Conservation (phyloP, 352 stramenopile genomes). For the Phytophthora ohioensis region DNA sequence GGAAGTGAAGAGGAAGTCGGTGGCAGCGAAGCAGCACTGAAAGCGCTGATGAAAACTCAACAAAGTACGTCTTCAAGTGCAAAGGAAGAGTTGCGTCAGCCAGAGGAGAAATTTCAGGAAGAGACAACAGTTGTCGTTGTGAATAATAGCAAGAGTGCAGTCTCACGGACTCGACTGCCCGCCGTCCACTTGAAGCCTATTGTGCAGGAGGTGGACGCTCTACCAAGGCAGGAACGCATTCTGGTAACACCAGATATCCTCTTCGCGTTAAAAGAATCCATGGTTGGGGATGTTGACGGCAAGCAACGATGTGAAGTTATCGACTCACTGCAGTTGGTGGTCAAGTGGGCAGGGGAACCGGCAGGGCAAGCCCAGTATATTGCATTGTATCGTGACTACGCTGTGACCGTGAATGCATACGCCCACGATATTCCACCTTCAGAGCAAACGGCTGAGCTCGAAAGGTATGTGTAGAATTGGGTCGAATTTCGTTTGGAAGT, state of each 20-base stretch:
- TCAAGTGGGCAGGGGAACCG: neutral
- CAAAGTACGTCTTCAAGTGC: neutral
- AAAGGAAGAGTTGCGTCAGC: neutral
- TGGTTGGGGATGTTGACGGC: neutral
- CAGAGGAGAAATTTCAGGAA: neutral
- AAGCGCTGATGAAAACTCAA: conserved; percentile 2
- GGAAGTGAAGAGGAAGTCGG: neutral
- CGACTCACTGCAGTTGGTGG: neutral
- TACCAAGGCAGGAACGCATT: neutral
- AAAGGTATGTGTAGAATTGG: neutral
- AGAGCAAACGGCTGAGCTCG: neutral
- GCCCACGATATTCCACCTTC: neutral
- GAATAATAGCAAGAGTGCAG: neutral
- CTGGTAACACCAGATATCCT: conserved; percentile 1
- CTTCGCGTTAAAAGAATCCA: neutral
- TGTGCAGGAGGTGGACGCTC: neutral
- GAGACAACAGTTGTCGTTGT: neutral
- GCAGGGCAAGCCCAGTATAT: neutral
- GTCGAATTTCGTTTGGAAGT: no score
- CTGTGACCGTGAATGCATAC: neutral
- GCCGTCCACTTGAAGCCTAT: neutral
- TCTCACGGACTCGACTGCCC: neutral
- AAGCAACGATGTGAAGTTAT: neutral
- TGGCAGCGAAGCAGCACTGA: conserved; percentile 17
- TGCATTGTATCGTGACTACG: conserved; percentile 6